Percentiles rank a stretch among this genome's conserved stretches.
Conservation (phyloP, 306 rosid species). For the Sechiopsis laciniata region DNA sequence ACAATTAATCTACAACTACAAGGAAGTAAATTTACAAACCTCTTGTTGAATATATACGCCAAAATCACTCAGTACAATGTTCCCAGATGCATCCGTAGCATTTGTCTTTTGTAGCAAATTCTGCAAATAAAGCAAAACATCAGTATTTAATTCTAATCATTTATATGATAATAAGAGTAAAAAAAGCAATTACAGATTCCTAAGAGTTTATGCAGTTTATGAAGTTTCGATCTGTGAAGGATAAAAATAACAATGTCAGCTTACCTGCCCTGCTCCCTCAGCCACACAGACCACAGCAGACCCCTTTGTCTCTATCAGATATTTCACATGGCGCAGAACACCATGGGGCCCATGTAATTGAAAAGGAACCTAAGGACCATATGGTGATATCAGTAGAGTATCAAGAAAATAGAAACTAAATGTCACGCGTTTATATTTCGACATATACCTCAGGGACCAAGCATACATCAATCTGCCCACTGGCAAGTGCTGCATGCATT, state of each 20-base stretch:
- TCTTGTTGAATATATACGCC: conserved; percentile 91
- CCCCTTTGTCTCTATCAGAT: conserved; percentile 82
- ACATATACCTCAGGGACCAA: conserved; percentile 87
- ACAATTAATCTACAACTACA: too few relatives aligned
- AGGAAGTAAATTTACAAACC: conserved; percentile 48
- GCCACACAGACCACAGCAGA: conserved; percentile 91
- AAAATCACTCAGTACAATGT: conserved; percentile 69
- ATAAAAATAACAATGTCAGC: conserved; percentile 12
- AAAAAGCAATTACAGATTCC: background rate
- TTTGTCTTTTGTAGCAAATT: conserved; percentile 74
- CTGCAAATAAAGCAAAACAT: conserved; percentile 44
- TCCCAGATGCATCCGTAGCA: conserved; percentile 94
- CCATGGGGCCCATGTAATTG: conserved; percentile 83
- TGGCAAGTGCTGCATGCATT: conserved; percentile 91
- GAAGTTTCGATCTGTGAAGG: background rate
- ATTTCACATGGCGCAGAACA: conserved; percentile 72
- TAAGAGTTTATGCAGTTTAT: background rate
- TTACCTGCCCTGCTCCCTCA: conserved; percentile 99
- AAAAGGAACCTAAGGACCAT: conserved; percentile 58
- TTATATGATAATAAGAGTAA: background rate
- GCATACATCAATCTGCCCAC: conserved; percentile 94
- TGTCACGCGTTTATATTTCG: conserved; percentile 7
- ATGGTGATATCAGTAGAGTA: conserved; percentile 22
- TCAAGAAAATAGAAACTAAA: conserved; percentile 13
- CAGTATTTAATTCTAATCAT: conserved; percentile 21